Evolutionary conservation across 768 basidiomycete genomes (phyloP), one percentile per base, ranked within the genome.

Genomic region (Gautieria morchelliformis): DNA sequence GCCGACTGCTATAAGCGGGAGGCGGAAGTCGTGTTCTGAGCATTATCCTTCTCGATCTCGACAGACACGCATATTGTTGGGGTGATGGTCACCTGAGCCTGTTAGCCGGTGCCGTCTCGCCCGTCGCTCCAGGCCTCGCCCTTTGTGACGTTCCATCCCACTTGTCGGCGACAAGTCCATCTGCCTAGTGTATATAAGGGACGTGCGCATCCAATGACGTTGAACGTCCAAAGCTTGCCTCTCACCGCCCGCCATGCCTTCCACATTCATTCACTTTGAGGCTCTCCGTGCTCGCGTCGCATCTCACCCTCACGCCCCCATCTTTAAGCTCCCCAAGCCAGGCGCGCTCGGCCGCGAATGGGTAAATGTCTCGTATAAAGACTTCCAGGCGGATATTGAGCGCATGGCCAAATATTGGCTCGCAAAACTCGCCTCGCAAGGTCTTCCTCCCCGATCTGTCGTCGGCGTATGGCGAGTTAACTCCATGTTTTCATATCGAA

Each of bases 311-410:
- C 69, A 73, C 27, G 68, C 75, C 2, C 73, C 79, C 41, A 82
- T 79, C 62, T 89, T 88, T 73, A 78, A 76, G 66, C 69, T 81
- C 41, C 85, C 87, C 19, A 71, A 70, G 61, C 61, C 75, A 22
- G 74, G 79, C 64, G 63, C 74, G 53, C 63, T 77, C 40, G 71
- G 71, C 19, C 69, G 69, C 56, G 65, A 71, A 45, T 89, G 87
- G 87, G 69, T 71, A 15, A 68, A 79, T 59, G 75, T 89, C 68
- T 78, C 83, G 53, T 90, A 85, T 69, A 63, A 60, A 14, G 78
- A 83, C 64, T 89, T 90, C 71, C 73, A 75, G 59, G 58, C 66
- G 17, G 83, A 89, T 57, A 83, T 89, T 63, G 83, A 87, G 64
- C 67, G 71, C 35, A 80, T 77, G 60, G 86, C 87, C 37, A 76